A percentile compares a stretch with the other conserved stretches of the same genome.
These are phyloP conservation scores for Fibroporia radiculosa DNA, from an alignment of 768 basidiomycete species.

Conservation along the genomic window DNA sequence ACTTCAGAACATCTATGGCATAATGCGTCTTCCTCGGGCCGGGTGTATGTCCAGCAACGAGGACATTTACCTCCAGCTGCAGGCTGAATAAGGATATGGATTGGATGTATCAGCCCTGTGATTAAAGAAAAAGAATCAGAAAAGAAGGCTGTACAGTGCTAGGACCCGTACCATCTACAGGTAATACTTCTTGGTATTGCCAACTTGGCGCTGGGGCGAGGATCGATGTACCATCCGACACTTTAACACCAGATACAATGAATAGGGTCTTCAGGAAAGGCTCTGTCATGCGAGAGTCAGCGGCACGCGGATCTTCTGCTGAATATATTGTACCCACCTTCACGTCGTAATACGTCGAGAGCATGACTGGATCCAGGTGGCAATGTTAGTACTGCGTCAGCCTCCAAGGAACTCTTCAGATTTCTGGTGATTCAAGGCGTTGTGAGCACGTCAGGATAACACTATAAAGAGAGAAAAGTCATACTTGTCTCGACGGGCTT, in stretches of 20 bases:
- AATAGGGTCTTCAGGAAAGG: conserved; percentile 64
- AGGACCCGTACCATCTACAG: no score
- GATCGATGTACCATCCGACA: conserved; percentile 39
- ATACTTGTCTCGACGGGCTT: conserved; percentile 70
- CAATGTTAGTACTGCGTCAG: conserved; percentile 58
- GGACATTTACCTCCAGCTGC: conserved; percentile 69
- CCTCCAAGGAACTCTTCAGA: conserved; percentile 72
- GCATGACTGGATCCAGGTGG: conserved; percentile 22
- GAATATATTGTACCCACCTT: conserved; percentile 17
- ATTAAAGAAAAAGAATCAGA: no score
- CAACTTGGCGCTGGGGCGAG: conserved; percentile 32
- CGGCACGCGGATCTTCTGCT: conserved; percentile 1
- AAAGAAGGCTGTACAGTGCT: no score
- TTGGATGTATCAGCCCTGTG: no score
- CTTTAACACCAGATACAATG: conserved; percentile 65
- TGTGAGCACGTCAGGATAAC: background rate
- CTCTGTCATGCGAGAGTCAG: conserved; percentile 33
- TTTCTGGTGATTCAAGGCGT: conserved; percentile 31
- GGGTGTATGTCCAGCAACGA: conserved; percentile 81
- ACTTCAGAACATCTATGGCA: conserved; percentile 56
- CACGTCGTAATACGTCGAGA: conserved; percentile 38
- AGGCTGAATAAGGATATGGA: conserved; percentile 53
- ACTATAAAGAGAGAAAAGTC: conserved; percentile 13
- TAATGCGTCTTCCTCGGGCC: conserved; percentile 39
- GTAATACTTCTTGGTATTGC: conserved; percentile 41